A percentile compares a stretch with the other conserved stretches of the same genome.
Conservation (phyloP, 2,329 filamentous ascomycete species). For the Exophiala bonariae region DNA sequence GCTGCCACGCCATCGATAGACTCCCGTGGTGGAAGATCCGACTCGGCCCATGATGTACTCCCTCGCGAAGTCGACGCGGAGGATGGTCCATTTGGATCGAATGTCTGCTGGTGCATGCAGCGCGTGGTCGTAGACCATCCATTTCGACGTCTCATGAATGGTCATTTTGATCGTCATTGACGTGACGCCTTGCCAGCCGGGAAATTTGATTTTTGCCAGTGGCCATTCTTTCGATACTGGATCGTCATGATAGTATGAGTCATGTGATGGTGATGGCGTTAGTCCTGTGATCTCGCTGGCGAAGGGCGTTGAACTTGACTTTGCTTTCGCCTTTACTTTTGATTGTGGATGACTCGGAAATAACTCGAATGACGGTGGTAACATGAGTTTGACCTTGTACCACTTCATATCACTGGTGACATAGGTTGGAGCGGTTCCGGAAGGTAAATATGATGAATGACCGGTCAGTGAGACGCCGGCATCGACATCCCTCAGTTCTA, state of each 20-base stretch:
- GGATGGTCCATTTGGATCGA: conserved; percentile 6
- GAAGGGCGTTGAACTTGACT: not conserved
- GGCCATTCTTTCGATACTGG: not conserved
- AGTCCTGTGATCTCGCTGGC: conserved; percentile 3
- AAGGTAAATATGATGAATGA: not conserved
- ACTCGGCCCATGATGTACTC: conserved; percentile 8
- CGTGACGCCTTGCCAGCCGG: conserved; percentile 15
- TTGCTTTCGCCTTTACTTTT: not conserved
- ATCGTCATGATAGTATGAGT: conserved; percentile 1
- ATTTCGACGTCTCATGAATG: conserved; percentile 15
- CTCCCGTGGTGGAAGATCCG: not conserved
- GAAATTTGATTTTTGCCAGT: conserved; percentile 16
- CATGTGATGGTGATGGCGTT: conserved; percentile 1
- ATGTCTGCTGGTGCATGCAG: not conserved
- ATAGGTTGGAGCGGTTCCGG: conserved; percentile 6
- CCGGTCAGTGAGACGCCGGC: conserved; percentile 3
- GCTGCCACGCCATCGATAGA: conserved; percentile 10
- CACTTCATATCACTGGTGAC: conserved; percentile 19
- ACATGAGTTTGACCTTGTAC: conserved; percentile 17
- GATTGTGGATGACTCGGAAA: conserved; percentile 2
- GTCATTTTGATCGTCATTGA: conserved; percentile 13
- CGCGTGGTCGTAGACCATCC: conserved; percentile 12
- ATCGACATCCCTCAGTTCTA: conserved; percentile 16
- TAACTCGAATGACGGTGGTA: conserved; percentile 16
- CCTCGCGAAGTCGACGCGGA: conserved; percentile 6